Percentiles rank a stretch among this genome's conserved stretches.
These are phyloP conservation scores for Penicillium steckii DNA, from an alignment of 495 filamentous ascomycete genomes.

Conservation along the genomic window DNA sequence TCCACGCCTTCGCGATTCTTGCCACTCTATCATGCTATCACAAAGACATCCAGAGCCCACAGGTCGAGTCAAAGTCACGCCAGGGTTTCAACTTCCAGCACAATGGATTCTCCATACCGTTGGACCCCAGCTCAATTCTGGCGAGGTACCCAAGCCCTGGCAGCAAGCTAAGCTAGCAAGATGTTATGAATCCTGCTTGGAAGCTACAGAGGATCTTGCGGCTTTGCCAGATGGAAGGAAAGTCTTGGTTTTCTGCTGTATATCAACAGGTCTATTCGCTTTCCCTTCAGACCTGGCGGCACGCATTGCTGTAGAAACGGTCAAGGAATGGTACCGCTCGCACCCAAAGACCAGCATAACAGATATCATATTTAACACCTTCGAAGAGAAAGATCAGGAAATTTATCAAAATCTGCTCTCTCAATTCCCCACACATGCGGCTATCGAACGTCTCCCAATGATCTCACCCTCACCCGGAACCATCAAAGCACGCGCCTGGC, in stretches of 20 bases:
- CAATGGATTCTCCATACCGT: conserved; percentile 23
- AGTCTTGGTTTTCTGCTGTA: conserved; percentile 25
- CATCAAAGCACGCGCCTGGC: conserved; percentile 16
- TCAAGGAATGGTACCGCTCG: conserved; percentile 12
- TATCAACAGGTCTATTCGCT: conserved; percentile 26
- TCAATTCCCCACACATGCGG: neutral
- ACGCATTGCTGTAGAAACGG: conserved; percentile 17
- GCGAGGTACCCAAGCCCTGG: neutral
- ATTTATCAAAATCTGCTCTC: conserved; percentile 10
- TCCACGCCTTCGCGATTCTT: conserved; percentile 24
- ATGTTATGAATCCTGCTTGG: conserved; percentile 21
- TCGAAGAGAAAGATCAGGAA: conserved; percentile 12
- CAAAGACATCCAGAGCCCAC: conserved; percentile 15
- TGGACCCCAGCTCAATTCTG: conserved; percentile 18
- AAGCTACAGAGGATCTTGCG: conserved; percentile 10
- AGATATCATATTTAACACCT: conserved; percentile 25
- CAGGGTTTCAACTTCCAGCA: conserved; percentile 22
- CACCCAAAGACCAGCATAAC: conserved; percentile 19
- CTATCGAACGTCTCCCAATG: neutral
- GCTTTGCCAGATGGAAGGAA: conserved; percentile 15
- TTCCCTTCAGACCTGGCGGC: conserved; percentile 21
- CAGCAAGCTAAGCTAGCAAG: conserved; percentile 13
- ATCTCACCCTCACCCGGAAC: neutral
- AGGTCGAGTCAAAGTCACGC: conserved; percentile 16
- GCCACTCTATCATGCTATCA: conserved; percentile 12